Conservation (phyloP, 495 filamentous ascomycete species). For the Bombardia bombarda region DNA sequence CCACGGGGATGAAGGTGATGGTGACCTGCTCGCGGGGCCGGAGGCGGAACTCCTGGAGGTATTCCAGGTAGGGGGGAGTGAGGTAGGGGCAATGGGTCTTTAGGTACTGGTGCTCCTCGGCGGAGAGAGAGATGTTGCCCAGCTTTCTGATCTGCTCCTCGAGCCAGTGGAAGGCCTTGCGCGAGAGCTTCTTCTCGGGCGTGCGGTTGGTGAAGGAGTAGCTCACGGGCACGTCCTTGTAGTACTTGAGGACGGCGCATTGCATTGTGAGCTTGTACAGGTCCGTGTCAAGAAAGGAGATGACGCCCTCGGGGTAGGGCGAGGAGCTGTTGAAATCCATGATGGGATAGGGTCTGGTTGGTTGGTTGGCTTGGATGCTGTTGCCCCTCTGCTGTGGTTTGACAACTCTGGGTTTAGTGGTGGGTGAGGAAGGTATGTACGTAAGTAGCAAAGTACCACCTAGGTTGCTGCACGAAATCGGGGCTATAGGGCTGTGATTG, state of each 20-base stretch:
- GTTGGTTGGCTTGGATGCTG: too few species aligned
- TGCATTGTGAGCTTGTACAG: slow-evolving; percentile 99
- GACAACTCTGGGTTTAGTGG: too few species aligned
- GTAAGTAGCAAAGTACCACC: too few species aligned
- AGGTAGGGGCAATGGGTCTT: slow-evolving; percentile 75
- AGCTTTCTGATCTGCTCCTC: slow-evolving; percentile 74
- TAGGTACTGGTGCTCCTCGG: slow-evolving; percentile 75
- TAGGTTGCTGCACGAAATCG: too few species aligned
- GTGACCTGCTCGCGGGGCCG: slow-evolving; percentile 71
- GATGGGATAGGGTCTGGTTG: too few species aligned
- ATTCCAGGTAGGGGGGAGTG: slow-evolving; percentile 65
- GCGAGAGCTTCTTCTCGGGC: slow-evolving; percentile 80
- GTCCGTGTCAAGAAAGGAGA: slow-evolving; percentile 92
- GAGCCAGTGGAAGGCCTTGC: slow-evolving; percentile 79
- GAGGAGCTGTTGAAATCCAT: slow-evolving; percentile 52
- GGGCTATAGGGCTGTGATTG: too few species aligned
- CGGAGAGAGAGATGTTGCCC: slow-evolving; percentile 63
- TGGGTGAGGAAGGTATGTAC: too few species aligned
- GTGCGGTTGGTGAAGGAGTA: slow-evolving; percentile 95
- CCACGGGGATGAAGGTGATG: slow-evolving; percentile 56
- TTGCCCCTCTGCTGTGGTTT: too few species aligned
- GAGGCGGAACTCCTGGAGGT: slow-evolving; percentile 71
- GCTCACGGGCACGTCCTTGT: slow-evolving; percentile 74
- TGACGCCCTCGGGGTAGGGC: slow-evolving; percentile 60
- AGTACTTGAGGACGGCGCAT: slow-evolving; percentile 87